Conservation (phyloP, 768 basidiomycete genomes). For the Russula griseocarnosa region DNA sequence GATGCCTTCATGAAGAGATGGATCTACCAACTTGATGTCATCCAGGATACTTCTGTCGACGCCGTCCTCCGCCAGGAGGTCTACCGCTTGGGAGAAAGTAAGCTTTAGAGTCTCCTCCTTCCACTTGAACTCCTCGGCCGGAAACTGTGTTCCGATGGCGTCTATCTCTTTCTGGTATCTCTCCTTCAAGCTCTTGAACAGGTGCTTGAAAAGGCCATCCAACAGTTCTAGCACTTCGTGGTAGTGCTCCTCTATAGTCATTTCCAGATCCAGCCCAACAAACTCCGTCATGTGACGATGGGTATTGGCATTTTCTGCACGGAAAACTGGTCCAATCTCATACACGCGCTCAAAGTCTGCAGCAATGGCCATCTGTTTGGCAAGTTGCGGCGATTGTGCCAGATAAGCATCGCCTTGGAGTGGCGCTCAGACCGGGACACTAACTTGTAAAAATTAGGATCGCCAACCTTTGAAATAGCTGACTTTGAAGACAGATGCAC, state of each 20-base stretch:
- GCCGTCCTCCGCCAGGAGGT: constrained; percentile 82
- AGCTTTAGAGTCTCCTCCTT: constrained; percentile 82
- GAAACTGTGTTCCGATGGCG: constrained; percentile 78
- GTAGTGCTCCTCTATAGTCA: constrained; percentile 98
- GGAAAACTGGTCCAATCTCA: constrained; percentile 95
- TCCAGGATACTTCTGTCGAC: constrained; percentile 73
- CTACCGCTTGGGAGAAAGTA: constrained; percentile 82
- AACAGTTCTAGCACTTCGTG: constrained; percentile 95
- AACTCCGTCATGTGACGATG: constrained; percentile 99
- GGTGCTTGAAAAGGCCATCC: constrained; percentile 77
- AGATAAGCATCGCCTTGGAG: constrained; percentile 77
- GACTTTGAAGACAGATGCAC: constrained; percentile 97
- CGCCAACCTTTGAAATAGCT: constrained; percentile 88
- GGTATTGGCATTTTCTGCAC: constrained; percentile 95
- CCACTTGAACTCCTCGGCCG: constrained; percentile 95
- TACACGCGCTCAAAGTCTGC: constrained; percentile 98
- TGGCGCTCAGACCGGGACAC: background rate
- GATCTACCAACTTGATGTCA: constrained; percentile 72
- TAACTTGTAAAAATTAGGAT: background rate
- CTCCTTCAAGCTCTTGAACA: constrained; percentile 80
- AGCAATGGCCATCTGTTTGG: constrained; percentile 99
- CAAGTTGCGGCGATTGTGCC: constrained; percentile 94
- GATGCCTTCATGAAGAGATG: constrained; percentile 3
- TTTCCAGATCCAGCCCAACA: constrained; percentile 97
- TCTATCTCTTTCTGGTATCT: constrained; percentile 81